A percentile compares a stretch with the other conserved stretches of the same genome.
Evolutionary conservation across 768 basidiomycete species (phyloP).

Genomic region (Russula virescens): DNA sequence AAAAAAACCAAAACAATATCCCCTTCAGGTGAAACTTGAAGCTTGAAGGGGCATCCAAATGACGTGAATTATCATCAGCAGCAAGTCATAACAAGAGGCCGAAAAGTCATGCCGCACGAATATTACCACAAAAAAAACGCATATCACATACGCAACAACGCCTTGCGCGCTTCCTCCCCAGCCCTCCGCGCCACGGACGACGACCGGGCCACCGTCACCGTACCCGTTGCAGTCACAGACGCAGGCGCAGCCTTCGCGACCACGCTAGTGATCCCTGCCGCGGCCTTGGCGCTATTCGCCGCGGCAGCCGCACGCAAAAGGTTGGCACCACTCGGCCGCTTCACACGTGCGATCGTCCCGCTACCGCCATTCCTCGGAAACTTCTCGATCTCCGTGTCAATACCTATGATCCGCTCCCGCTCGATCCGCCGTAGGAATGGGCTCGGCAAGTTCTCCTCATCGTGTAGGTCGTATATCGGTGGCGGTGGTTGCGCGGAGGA

Average conservation of each 20-base stretch:
- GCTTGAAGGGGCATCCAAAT: too few relatives aligned
- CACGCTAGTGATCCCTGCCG: neutral
- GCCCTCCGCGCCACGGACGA: constrained; percentile 40
- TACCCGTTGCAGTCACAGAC: neutral
- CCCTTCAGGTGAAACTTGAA: too few relatives aligned
- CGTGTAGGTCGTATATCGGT: constrained; percentile 52
- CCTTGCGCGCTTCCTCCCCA: constrained; percentile 48
- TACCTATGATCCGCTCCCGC: constrained; percentile 29
- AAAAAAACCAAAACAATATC: neutral
- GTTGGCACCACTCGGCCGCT: constrained; percentile 47
- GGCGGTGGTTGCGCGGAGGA: neutral
- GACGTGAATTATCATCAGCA: too few relatives aligned
- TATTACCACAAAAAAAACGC: too few relatives aligned
- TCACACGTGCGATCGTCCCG: constrained; percentile 25
- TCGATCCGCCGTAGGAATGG: constrained; percentile 67
- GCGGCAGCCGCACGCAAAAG: constrained; percentile 57
- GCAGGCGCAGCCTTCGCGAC: neutral
- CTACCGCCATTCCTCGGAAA: constrained; percentile 15
- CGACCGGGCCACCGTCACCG: neutral
- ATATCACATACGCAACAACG: constrained; percentile 34
- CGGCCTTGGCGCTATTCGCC: constrained; percentile 42
- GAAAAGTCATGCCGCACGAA: too few relatives aligned
- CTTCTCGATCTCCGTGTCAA: neutral
- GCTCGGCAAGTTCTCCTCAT: constrained; percentile 82
- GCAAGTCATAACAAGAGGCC: too few relatives aligned